A percentile compares a stretch with the other conserved stretches of the same genome.
phyloP scores from a whole-genome alignment of 352 stramenopile genomes.

The Phytophthora megakarya region DNA sequence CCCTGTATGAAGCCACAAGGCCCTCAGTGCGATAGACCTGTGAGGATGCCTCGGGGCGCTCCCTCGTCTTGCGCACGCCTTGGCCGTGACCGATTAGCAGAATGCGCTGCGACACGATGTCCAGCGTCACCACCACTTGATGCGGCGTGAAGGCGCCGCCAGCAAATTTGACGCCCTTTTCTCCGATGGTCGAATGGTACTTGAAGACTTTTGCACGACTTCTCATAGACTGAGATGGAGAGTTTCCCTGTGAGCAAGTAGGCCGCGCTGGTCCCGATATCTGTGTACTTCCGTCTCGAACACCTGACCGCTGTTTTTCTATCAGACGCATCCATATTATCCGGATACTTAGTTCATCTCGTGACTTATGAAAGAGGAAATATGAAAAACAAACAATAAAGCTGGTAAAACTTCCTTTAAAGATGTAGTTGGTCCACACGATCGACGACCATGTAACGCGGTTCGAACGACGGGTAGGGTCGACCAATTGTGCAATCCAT shows the following conservation, averaged over 20 bases:
- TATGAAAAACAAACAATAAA: no score
- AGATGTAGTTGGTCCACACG: no score
- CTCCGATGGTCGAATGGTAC: slow-evolving; percentile 55
- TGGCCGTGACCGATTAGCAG: slow-evolving; percentile 86
- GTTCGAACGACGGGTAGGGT: no score
- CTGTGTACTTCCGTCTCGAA: no score
- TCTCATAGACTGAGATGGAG: slow-evolving; percentile 89
- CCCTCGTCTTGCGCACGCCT: slow-evolving; percentile 59
- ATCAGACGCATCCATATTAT: no score
- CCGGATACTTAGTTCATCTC: no score
- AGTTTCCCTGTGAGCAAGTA: slow-evolving; percentile 86
- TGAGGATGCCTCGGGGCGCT: slow-evolving; percentile 63
- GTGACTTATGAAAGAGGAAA: no score
- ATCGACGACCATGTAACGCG: no score
- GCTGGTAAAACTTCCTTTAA: no score
- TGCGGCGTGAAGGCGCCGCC: slow-evolving; percentile 78
- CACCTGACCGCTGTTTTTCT: no score
- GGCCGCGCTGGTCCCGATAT: slow-evolving; percentile 84
- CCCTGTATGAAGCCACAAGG: slow-evolving; percentile 80
- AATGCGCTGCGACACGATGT: slow-evolving; percentile 91
- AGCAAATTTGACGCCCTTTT: slow-evolving; percentile 79
- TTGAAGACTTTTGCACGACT: slow-evolving; percentile 75
- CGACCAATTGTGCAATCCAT: no score
- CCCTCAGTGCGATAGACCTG: slow-evolving; percentile 69
- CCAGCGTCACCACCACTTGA: slow-evolving; percentile 81